These are phyloP conservation scores for Rhizopus sp. DNA, from an alignment of 371 early-diverging fungal species.

Conservation along the genomic window DNA sequence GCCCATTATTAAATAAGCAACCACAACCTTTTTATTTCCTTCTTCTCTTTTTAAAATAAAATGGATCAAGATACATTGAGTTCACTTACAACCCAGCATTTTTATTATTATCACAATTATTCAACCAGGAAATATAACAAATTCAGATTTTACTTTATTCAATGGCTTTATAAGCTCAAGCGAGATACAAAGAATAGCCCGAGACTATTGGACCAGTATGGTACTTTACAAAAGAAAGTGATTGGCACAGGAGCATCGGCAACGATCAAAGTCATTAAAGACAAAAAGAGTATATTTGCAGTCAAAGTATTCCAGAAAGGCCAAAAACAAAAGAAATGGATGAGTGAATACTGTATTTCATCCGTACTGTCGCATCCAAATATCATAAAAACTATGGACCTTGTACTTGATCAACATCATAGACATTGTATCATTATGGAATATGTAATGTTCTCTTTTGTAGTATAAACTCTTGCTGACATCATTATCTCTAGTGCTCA, in stretches of 20 bases:
- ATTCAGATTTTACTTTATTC: slow-evolving; percentile 7
- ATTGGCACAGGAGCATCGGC: slow-evolving; percentile 35
- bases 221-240: slow-evolving; percentile 14
- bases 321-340: slow-evolving; percentile 62
- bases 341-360: slow-evolving; percentile 74
- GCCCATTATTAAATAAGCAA: slow-evolving; percentile 15
- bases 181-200: neutral
- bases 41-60: slow-evolving; percentile 1
- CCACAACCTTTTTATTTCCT: neutral
- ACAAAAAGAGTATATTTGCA: slow-evolving; percentile 18
- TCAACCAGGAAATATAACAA: neutral
- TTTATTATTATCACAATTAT: too few species aligned
- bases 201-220: slow-evolving; percentile 16
- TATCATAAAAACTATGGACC: slow-evolving; percentile 71
- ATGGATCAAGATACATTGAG: neutral
- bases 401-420: slow-evolving; percentile 56
- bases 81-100: too few species aligned
- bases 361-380: slow-evolving; percentile 64
- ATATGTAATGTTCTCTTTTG: slow-evolving; percentile 43
- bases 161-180: neutral
- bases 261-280: slow-evolving; percentile 12
- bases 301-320: slow-evolving; percentile 66
- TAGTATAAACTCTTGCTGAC: neutral
- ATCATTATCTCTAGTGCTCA: slow-evolving; percentile 42
- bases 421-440: slow-evolving; percentile 70